Evolutionary conservation across 148 eudicot genomes (phyloP).

Genomic region (Diospyros lotus): DNA sequence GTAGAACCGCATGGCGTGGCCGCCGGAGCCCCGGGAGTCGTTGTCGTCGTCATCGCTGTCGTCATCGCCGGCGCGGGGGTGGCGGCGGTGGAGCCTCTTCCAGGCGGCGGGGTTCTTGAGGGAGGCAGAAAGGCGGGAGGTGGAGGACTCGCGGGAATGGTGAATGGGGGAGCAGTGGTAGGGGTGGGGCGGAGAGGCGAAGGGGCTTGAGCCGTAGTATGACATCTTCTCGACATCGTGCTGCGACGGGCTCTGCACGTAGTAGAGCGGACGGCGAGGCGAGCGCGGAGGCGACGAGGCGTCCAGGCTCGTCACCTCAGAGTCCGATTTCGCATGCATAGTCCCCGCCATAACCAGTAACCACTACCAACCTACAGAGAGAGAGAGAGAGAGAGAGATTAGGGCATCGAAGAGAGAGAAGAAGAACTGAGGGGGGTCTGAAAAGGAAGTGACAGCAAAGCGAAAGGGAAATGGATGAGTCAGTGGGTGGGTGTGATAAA

Average conservation of each 20-base stretch:
- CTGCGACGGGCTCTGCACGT: slow-evolving; percentile 79
- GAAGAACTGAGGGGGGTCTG: background rate
- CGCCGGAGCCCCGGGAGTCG: slow-evolving; percentile 10
- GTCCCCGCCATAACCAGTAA: slow-evolving; percentile 20
- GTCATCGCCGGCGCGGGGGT: slow-evolving; percentile 22
- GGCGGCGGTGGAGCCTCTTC: slow-evolving; percentile 33
- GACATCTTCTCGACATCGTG: slow-evolving; percentile 56
- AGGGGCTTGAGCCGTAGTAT: slow-evolving; percentile 44
- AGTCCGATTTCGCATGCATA: slow-evolving; percentile 77
- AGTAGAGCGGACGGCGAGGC: slow-evolving; percentile 60
- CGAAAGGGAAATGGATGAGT: background rate
- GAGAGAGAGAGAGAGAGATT: background rate
- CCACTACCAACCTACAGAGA: too few species aligned
- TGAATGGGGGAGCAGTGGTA: slow-evolving; percentile 79
- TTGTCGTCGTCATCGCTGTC: slow-evolving; percentile 18
- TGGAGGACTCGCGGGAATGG: slow-evolving; percentile 80
- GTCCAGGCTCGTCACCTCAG: slow-evolving; percentile 65
- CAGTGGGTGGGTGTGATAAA: background rate
- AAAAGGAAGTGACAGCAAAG: background rate
- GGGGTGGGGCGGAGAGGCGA: slow-evolving; percentile 30
- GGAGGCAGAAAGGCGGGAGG: slow-evolving; percentile 63
- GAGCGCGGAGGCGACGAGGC: slow-evolving; percentile 68
- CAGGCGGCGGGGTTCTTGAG: slow-evolving; percentile 33
- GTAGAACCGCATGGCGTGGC: slow-evolving; percentile 42
- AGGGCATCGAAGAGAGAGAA: background rate